A percentile compares a stretch with the other conserved stretches of the same genome.
phyloP scores from a whole-genome alignment of 2,329 filamentous ascomycete genomes.

The Trichoderma cornu-damae region DNA sequence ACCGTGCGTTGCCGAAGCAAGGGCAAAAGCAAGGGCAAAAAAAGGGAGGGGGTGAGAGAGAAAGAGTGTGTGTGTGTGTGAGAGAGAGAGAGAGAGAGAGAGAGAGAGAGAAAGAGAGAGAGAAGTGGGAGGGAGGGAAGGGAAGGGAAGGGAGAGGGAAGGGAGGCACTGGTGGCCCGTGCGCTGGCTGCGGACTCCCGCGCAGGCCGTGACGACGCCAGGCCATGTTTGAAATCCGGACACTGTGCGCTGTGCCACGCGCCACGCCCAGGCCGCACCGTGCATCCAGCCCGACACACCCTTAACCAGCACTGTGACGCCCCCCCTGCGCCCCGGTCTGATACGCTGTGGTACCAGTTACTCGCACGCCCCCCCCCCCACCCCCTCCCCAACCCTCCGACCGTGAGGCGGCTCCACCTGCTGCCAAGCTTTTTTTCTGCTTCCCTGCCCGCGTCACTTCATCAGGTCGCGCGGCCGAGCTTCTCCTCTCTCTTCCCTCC shows the following conservation, averaged over 20 bases:
- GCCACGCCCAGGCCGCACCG: not conserved
- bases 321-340: conserved; percentile 2
- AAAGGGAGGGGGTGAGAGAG: too few species aligned
- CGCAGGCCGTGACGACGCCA: not conserved
- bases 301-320: not conserved
- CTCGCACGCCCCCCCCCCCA: not conserved
- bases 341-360: not conserved
- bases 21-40: not conserved
- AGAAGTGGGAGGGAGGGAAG: too few species aligned
- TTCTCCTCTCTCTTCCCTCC: conserved; percentile 28
- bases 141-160: not conserved
- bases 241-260: conserved; percentile 5
- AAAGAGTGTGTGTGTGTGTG: not conserved
- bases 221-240: not conserved
- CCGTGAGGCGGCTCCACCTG: conserved; percentile 1
- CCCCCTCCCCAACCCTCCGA: not conserved
- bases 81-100: too few species aligned
- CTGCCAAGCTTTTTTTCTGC: conserved; percentile 13
- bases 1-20: not conserved
- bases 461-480: conserved; percentile 22
- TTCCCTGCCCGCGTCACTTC: not conserved
- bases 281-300: not conserved
- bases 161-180: conserved; percentile 8
- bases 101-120: too few species aligned
- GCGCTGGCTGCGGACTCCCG: conserved; percentile 16